Evolutionary conservation across 2,329 filamentous ascomycete genomes (phyloP), one percentile per base, ranked within the genome.

Genomic region (Parafenestella ontariensis): DNA sequence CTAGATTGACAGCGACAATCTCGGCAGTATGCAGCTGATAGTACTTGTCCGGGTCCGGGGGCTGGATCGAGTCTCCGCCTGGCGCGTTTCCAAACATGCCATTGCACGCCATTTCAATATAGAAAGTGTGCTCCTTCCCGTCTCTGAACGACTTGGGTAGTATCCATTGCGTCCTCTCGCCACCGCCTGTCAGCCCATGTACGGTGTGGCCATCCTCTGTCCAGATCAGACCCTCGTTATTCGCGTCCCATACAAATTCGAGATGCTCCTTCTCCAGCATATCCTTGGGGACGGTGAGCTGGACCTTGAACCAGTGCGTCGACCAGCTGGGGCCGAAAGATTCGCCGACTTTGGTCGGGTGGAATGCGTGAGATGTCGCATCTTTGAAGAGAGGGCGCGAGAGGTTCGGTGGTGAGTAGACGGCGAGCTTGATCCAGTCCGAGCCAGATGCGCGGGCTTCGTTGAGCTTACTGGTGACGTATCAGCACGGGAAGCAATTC

Each of bases 51-150:
- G 91, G 90, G 55, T 89, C 83, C 0, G 95, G 95, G 13, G 95
- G 92, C 73, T 96, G 91, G 64, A 97, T 98, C 28, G 83, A 87
- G 74, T 96, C 91, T 23, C 91, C 92, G 18, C 89, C 89, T 0
- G 89, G 84, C 0, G 92, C 89, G 74, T 96, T 96, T 65, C 95
- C 95, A 78, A 98, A 98, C 93, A 98, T 98, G 76, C 89, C 88
- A 75, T 99, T 99, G 79, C 95, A 98, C 18, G 95, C 95, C 91
- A 98, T 96, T 79, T 99, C 95, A 61, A 99, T 89, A 76, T 97
- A 99, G 68, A 99, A 90, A 17, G 84, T 87, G 74, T 98, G 93
- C 68, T 92, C 86, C 73, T 94, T 87, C 48, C 92, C 93, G 74
- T 96, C 91, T 58, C 90, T 85, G 78, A 90, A 96, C 15, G 82